A percentile compares a stretch with the other conserved stretches of the same genome.
Evolutionary conservation across 257 asterid genomes (phyloP).

Genomic region (Eustoma russellianum): DNA sequence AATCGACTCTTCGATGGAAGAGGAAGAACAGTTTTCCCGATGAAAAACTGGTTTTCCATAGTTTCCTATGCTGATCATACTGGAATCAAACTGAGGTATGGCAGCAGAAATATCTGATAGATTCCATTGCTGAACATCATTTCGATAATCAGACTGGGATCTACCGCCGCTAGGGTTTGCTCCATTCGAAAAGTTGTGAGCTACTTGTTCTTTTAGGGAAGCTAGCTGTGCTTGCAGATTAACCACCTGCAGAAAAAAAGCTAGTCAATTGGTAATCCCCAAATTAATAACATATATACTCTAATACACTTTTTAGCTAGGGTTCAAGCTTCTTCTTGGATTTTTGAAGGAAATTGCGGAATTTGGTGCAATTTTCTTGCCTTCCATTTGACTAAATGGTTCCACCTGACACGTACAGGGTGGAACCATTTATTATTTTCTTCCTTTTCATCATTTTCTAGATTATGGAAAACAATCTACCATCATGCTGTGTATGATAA

Average conservation of each 20-base stretch:
- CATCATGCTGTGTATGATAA: too few relatives aligned
- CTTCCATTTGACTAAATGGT: too few relatives aligned
- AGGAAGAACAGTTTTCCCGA: constrained; percentile 29
- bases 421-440: too few relatives aligned
- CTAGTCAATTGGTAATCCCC: not conserved
- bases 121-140: constrained; percentile 55
- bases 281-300: not conserved
- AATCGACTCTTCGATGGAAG: constrained; percentile 18
- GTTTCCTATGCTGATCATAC: not conserved
- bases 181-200: constrained; percentile 16
- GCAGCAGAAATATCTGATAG: constrained; percentile 28
- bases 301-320: not conserved
- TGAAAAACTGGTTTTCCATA: constrained; percentile 3
- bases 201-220: constrained; percentile 30
- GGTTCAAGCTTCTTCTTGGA: not conserved
- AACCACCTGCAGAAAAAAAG: constrained; percentile 15
- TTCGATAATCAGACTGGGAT: constrained; percentile 23
- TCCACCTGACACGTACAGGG: too few relatives aligned
- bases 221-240: constrained; percentile 34
- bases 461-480: too few relatives aligned
- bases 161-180: constrained; percentile 43
- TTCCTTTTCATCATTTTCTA: too few relatives aligned
- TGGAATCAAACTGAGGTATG: constrained; percentile 27
- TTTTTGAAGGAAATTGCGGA: too few relatives aligned
- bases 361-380: too few relatives aligned